Conservation (phyloP, 495 filamentous ascomycete species). For the Penicillium robsamsonii region DNA sequence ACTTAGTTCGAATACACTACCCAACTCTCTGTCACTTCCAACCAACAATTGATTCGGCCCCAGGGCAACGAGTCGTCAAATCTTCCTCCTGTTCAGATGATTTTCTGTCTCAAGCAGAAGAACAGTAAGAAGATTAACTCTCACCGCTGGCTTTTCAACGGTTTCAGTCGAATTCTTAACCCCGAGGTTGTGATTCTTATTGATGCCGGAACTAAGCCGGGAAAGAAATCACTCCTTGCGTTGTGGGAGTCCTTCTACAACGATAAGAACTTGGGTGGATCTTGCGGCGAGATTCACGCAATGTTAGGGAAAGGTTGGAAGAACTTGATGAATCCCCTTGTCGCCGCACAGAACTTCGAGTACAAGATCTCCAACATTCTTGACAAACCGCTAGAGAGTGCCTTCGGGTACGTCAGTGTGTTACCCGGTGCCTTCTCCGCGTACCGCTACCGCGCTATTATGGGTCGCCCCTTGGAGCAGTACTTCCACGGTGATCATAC, state of each 20-base stretch:
- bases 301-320: slow-evolving; percentile 90
- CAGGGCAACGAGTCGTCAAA: slow-evolving; percentile 77
- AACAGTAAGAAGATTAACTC: slow-evolving; percentile 99
- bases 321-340: slow-evolving; percentile 89
- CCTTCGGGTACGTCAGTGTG: slow-evolving; percentile 96
- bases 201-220: slow-evolving; percentile 95
- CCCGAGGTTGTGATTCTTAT: slow-evolving; percentile 95
- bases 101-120: slow-evolving; percentile 97
- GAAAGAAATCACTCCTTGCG: slow-evolving; percentile 82
- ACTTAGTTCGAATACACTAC: slow-evolving; percentile 93
- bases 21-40: slow-evolving; percentile 93
- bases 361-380: slow-evolving; percentile 99
- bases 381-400: slow-evolving; percentile 95
- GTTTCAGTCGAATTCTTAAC: slow-evolving; percentile 92
- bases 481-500: slow-evolving; percentile 99
- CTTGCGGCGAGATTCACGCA: slow-evolving; percentile 98
- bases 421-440: slow-evolving; percentile 97
- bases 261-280: slow-evolving; percentile 94
- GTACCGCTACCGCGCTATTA: slow-evolving; percentile 94
- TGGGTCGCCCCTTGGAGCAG: slow-evolving; percentile 94
- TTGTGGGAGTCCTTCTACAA: slow-evolving; percentile 99
- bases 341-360: slow-evolving; percentile 97
- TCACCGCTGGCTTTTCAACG: slow-evolving; percentile 97
- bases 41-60: slow-evolving; percentile 91
- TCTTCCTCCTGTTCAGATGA: slow-evolving; percentile 94